Base-by-base conservation (phyloP, 495 filamentous ascomycete genomes). In the Monascus purpureus region DNA sequence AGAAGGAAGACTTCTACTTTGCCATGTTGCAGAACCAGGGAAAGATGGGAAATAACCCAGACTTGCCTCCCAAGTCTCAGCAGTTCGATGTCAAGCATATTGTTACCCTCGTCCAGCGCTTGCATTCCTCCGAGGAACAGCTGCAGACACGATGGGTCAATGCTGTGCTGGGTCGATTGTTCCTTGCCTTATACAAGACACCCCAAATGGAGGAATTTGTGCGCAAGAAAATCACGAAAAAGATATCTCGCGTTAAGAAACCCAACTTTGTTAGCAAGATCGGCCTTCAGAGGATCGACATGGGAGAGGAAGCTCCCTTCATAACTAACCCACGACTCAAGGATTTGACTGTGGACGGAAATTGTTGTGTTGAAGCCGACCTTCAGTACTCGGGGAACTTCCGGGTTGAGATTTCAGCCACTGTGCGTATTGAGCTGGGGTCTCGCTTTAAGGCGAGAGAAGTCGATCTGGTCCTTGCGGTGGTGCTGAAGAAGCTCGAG, bases 1-100 rank as follows among this genome's bases (percentile, higher is more conserved):
- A 88, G 13, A 96, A 97, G 55, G 90, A 97, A 50, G 90, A 97
- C 42, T 96, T 97, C 60, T 97, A 97, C 52, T 82, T 92, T 51
- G 81, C 87, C 13, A 66, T 97, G 41, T 66, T 97, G 11, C 72
- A 80, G 37, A 90, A 86, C 38, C 83, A 93, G 46, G 75, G 83
- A 29, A 75, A 73, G 43, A 63, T 67, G 13, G 59, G 69, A 32
- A 55, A 70, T 25, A 57, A 65, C 5, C 53, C 62, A 13, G 63
- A 72, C 29, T 63, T 61, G 8, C 70, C 77, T 0, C 86, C 88
- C 5, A 65, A 66, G 19, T 80, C 79, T 11, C 72, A 86, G 33
- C 61, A 73, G n/a, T 93, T 87, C 45, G 77, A 90, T 17, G 67
- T 80, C 13, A 78, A 80, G 48, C 70, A 93, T 57, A 78, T 95